Evolutionary conservation across 2,329 filamentous ascomycete species (phyloP), one percentile per base, ranked within the genome.

Genomic region (Pseudodiploospora longispora): DNA sequence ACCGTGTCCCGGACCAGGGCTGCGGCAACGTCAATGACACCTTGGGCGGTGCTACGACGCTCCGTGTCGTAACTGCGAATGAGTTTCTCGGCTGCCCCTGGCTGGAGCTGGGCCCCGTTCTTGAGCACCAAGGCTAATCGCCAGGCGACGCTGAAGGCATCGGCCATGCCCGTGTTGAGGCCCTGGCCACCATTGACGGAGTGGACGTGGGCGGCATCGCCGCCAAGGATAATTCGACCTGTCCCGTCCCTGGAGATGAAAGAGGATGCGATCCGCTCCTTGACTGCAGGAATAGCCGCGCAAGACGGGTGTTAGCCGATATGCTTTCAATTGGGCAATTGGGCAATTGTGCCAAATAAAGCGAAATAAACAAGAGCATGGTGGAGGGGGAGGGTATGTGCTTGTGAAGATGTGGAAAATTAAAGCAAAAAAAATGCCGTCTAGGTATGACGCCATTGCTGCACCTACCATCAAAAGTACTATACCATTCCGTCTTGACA

Each of bases 181-280:
- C 77, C 76, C 49, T 79, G 75, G 0, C 75, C 76, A 0, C 75
- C 76, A 6, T 75, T 73, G 32, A 74, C 72, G 1, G 66, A 74
- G 46, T 78, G 74, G 3, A 75, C 74, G 43, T 80, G 76, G 1
- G 73, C 74, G 0, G 75, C 74, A 44, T 80, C 77, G 3, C 76
- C 76, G 6, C 71, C 74, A 1, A 80, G 59, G 37, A 78, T 67
- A 4, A 74, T 62, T 6, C 71, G 65, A 4, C 71, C 72, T 4
- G 55, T 50, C 6, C 68, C 67, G 33, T 60, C 54, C 10, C 55
- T 59, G 5, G 66, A 67, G 8, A 68, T 55, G 33, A 70, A 70
- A 0, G 60, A 62, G 0, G 58, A 59, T 0, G 64, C 66, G 27
- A 68, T 65, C 27, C 66, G 47, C 36, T 69, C 66, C 41, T 68